These are phyloP conservation scores for Talaromyces sp. DNA, from an alignment of 2,329 filamentous ascomycete species.

Conservation along the genomic window DNA sequence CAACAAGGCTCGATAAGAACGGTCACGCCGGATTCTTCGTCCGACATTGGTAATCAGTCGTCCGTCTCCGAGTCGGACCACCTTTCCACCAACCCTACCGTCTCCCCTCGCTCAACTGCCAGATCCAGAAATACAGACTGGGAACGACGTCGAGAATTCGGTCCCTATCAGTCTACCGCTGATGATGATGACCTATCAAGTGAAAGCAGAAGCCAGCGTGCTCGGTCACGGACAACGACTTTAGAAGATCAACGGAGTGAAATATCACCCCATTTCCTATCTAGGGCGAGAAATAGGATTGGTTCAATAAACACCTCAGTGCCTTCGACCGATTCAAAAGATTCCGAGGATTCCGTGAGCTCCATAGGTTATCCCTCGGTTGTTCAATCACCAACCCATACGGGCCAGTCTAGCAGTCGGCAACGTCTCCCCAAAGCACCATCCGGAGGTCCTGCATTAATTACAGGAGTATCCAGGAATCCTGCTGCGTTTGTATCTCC, in stretches of 20 bases:
- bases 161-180: conserved; percentile 29
- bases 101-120: conserved; percentile 37
- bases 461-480: conserved; percentile 27
- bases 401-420: conserved; percentile 32
- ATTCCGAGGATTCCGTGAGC: conserved; percentile 36
- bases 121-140: conserved; percentile 32
- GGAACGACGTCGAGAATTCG: conserved; percentile 32
- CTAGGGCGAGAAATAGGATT: conserved; percentile 35
- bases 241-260: conserved; percentile 43
- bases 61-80: conserved; percentile 38
- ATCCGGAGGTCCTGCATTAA: conserved; percentile 24
- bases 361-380: conserved; percentile 51
- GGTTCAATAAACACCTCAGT: conserved; percentile 40
- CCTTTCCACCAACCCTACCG: conserved; percentile 29
- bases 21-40: conserved; percentile 45
- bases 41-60: conserved; percentile 36
- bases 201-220: conserved; percentile 35
- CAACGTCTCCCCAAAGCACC: conserved; percentile 35
- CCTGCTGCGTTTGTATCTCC: conserved; percentile 34
- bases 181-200: conserved; percentile 34
- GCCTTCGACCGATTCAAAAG: conserved; percentile 30
- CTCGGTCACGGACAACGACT: conserved; percentile 41
- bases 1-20: conserved; percentile 45
- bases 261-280: conserved; percentile 32
- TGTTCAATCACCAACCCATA: conserved; percentile 39